Conservation (phyloP, 192 early-diverging fungal species). For the Spinellus fusiger region DNA sequence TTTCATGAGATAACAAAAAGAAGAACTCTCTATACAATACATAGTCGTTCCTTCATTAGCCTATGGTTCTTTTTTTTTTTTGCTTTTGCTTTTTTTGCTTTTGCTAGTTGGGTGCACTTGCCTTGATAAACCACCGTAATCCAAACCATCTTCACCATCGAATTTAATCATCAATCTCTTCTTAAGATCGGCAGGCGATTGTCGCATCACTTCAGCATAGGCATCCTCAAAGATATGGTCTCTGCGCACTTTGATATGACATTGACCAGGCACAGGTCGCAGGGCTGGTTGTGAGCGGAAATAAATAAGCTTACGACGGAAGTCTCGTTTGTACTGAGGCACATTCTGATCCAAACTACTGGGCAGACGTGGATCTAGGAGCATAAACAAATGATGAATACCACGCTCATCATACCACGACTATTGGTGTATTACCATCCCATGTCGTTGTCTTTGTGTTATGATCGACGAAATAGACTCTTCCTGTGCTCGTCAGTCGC, state of each 20-base stretch:
- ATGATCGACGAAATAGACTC: conserved; percentile 98
- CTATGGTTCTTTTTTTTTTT: too few relatives aligned
- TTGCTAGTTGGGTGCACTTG: conserved; percentile 10
- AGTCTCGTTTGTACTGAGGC: conserved; percentile 98
- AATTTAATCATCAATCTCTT: conserved; percentile 99
- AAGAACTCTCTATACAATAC: conserved; percentile 77
- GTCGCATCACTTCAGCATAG: conserved; percentile 94
- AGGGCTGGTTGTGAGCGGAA: conserved; percentile 90
- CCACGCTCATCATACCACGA: background rate
- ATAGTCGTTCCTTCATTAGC: background rate
- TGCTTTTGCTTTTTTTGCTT: too few relatives aligned
- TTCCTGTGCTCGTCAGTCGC: conserved; percentile 88
- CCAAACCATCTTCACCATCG: conserved; percentile 95
- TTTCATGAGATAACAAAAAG: conserved; percentile 95
- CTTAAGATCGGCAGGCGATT: conserved; percentile 83
- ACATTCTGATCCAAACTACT: conserved; percentile 84
- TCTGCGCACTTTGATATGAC: conserved; percentile 88
- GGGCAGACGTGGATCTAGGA: conserved; percentile 63
- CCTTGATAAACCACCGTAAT: conserved; percentile 96
- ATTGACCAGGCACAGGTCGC: conserved; percentile 83
- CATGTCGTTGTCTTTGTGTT: conserved; percentile 97
- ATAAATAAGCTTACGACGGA: conserved; percentile 95
- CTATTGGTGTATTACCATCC: conserved; percentile 65
- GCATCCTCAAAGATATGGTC: conserved; percentile 92
- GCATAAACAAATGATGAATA: conserved; percentile 5